These are phyloP conservation scores for Diospyros lotus DNA, from an alignment of 148 eudicot species.

Conservation along the genomic window DNA sequence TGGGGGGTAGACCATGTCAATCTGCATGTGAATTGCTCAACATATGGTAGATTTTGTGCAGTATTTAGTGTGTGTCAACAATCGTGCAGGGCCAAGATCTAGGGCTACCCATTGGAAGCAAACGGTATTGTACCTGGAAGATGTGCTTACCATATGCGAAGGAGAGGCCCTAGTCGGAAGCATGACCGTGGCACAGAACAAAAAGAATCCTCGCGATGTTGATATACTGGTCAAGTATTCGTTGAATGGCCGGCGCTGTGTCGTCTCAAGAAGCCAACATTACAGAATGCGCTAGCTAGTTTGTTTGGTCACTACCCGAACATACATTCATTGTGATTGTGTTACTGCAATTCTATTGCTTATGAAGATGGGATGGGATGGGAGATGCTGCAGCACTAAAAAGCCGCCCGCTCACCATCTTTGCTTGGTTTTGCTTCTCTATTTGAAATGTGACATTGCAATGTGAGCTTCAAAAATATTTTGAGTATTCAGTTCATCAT, in stretches of 20 bases:
- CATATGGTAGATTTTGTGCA: neutral
- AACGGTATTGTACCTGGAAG: slow-evolving; percentile 92
- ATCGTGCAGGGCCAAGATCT: slow-evolving; percentile 76
- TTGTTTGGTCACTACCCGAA: slow-evolving; percentile 1
- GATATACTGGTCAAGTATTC: slow-evolving; percentile 80
- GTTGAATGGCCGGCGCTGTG: slow-evolving; percentile 61
- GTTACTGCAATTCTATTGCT: neutral
- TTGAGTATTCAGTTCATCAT: slow-evolving; percentile 1
- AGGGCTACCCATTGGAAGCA: slow-evolving; percentile 95
- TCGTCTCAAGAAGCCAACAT: slow-evolving; percentile 66
- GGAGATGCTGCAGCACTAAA: neutral
- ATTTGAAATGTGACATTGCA: neutral
- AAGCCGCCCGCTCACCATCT: neutral
- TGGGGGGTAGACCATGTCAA: too few relatives aligned
- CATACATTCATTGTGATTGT: neutral
- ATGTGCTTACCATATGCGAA: slow-evolving; percentile 73
- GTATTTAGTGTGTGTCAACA: neutral
- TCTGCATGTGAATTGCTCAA: too few relatives aligned
- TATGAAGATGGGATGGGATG: neutral
- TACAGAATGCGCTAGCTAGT: slow-evolving; percentile 68
- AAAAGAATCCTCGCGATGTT: slow-evolving; percentile 94
- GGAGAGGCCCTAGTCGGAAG: slow-evolving; percentile 72
- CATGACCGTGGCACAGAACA: slow-evolving; percentile 80
- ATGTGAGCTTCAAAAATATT: slow-evolving; percentile 1
- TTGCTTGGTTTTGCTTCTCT: neutral